Evolutionary conservation across 2,329 filamentous ascomycete genomes (phyloP), one percentile per base, ranked within the genome.

Genomic region (Scolecobasidium constrictum): DNA sequence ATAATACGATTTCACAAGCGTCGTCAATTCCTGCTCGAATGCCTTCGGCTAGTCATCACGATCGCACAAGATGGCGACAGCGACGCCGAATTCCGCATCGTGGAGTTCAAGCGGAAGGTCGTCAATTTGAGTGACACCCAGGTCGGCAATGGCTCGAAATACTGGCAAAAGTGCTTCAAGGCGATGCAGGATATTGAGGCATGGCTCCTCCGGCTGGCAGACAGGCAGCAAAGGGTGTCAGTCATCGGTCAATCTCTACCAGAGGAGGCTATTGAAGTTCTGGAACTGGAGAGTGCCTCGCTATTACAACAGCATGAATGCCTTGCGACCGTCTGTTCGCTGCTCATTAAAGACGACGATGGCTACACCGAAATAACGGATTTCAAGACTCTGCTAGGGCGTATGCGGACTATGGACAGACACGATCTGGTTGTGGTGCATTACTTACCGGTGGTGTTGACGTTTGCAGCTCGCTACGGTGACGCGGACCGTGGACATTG

Each of bases 261-360:
- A 35, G 70, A 72, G 7, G 83, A 88, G 50, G 71, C 81, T 44
- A 71, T 81, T 50, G 85, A 94, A 56, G 82, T 81, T 3, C 74
- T 94, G 48, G 81, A 88, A 52, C 84, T 85, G 53, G 85, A 94
- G 53, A 78, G 82, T 35, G 68, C 77, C 50, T 93, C 86, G 54
- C 71, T 98, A 40, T 77, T 82, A 17, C 81, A 86, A 54, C 90
- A 98, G 60, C 93, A 98, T 57, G 90, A 98, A 57, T 77, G 83
- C 13, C 68, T 99, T 13, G 81, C 82, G 11, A 74, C 86, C n/a
- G 83, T 94, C 42, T 66, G 93, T 40, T 80, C 78, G 47, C 79
- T 83, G 47, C 75, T 92, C 43, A 75, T 94, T 47, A 86, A 88
- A 53, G 81, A 78, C 49, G 77, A 79, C 42, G 80, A 78, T 49